Base-by-base conservation (phyloP, 106 monocot species). In the Narthecium ossifragum region DNA sequence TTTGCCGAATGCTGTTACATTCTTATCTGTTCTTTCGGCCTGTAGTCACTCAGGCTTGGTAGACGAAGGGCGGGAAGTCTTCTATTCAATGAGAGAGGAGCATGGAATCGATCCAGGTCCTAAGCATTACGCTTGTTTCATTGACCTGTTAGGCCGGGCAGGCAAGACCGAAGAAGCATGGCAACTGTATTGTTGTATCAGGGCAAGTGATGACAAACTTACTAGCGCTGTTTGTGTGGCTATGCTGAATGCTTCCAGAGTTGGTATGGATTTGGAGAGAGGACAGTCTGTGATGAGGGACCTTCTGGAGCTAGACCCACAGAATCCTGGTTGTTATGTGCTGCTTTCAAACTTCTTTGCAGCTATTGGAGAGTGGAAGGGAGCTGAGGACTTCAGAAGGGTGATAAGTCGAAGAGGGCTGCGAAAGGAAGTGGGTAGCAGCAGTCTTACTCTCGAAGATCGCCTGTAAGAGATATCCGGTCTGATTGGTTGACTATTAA, bases 91-190 rank as follows among this genome's bases (percentile, higher is more conserved):
- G 76, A 72, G 26, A n/a, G 59, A 59, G 3, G 67, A 65, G 55
- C 55, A 73, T 57, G 68, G 29, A 12, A 10, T 82, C 27, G 60
- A 51, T 18, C 82, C 76, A 12, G 40, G 57, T 26, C 57, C 69
- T 8, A 77, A 77, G 50, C 82, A 82, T 66, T 82, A 82, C 27
- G 73, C 82, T 27, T 77, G 82, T 46, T 65, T 77, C 14, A 73
- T 82, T 15, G 69, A 77, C 38, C 24, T 77, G 41, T 49, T 77
- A 39, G 77, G 82, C 36, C 52, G 76, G 29, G 82, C 69, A 6
- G 73, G 73, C 20, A 72, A 8, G 66, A 57, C 73, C 7, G 73
- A 69, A 32, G 82, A 82, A 68, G 77, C 82, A 21, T 82, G 82
- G 82, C 31, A 70, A 30, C 14, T 77, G 6, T 73, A 68, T 21